Evolutionary conservation across 805 yeast species (phyloP).

Genomic region (Candida oleophila): DNA sequence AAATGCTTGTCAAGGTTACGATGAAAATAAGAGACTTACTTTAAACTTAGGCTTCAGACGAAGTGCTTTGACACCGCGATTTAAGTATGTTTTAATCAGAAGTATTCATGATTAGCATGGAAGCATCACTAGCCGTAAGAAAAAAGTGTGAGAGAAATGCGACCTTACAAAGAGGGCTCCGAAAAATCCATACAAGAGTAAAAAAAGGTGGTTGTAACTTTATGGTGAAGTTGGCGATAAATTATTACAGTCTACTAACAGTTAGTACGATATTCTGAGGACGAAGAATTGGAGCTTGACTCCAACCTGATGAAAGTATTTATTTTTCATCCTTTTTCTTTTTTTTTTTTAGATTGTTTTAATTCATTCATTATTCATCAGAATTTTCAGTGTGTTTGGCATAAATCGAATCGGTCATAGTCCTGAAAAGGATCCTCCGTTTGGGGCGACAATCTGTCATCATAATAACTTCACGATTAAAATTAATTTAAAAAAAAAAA

Average conservation of each 20-base stretch:
- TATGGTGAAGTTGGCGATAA: no score
- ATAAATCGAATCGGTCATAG: conserved; percentile 67
- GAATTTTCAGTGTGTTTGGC: conserved; percentile 73
- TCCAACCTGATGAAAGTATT: not conserved
- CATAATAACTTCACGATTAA: conserved; percentile 28
- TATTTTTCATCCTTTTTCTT: not conserved
- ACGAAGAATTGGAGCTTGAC: not conserved
- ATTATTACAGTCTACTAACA: no score
- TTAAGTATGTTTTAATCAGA: conserved; percentile 40
- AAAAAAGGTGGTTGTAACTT: no score
- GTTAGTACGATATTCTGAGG: conserved; percentile 11
- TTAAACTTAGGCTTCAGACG: conserved; percentile 33
- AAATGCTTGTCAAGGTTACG: not conserved
- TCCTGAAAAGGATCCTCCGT: conserved; percentile 61
- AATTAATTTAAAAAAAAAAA: not conserved
- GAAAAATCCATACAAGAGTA: no score
- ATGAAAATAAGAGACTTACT: not conserved
- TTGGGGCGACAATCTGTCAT: conserved; percentile 78
- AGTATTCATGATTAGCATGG: conserved; percentile 64
- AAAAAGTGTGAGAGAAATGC: conserved; percentile 1
- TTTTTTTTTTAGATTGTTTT: conserved; percentile 6
- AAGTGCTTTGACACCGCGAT: conserved; percentile 23
- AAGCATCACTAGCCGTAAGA: conserved; percentile 46
- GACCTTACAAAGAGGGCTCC: no score
- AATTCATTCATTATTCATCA: conserved; percentile 28